phyloP scores from a whole-genome alignment of 176 grass and related monocot species.

The Carex pumila region DNA sequence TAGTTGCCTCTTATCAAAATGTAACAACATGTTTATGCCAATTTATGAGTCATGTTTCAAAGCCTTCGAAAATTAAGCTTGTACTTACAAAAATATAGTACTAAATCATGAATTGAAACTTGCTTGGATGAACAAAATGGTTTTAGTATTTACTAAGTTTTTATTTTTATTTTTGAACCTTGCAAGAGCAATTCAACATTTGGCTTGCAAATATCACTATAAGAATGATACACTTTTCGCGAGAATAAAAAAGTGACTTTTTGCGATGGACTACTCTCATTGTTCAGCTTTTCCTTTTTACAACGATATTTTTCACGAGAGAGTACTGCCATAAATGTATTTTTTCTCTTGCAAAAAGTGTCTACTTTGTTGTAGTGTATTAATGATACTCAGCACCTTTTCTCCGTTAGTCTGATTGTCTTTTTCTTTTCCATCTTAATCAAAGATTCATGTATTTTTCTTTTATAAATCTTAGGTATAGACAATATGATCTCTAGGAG shows the following conservation, averaged over 20 bases:
- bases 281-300: too few relatives aligned
- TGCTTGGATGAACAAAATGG: neutral
- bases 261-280: too few relatives aligned
- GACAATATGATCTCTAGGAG: slow-evolving; percentile 76
- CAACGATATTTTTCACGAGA: too few relatives aligned
- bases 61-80: neutral
- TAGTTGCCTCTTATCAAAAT: neutral
- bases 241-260: too few relatives aligned
- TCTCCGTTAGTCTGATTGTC: neutral
- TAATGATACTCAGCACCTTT: too few relatives aligned
- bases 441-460: neutral
- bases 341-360: too few relatives aligned
- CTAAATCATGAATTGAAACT: neutral
- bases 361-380: too few relatives aligned
- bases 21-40: neutral
- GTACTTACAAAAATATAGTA: neutral
- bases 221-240: too few relatives aligned
- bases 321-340: too few relatives aligned
- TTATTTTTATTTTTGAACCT: neutral
- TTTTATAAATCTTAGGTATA: slow-evolving; percentile 7
- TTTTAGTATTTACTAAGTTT: neutral
- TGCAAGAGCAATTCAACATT: neutral
- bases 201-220: too few relatives aligned
- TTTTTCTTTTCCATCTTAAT: neutral
- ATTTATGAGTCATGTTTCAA: neutral